Conservation (phyloP, 129 eudicot species). For the Logfia minima region DNA sequence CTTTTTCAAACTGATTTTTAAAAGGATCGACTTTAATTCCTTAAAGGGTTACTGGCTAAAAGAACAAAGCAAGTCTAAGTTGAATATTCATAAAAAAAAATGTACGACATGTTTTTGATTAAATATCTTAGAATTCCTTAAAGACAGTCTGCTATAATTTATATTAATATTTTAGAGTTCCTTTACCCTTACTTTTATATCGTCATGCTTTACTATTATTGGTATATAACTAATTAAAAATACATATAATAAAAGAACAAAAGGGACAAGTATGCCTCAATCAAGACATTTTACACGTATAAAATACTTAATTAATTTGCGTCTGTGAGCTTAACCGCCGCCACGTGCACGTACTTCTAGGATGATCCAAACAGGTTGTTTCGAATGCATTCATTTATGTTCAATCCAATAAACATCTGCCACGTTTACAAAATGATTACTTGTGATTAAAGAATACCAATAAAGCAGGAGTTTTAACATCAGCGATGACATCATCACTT, state of each 20-base stretch:
- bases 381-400: not conserved
- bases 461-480: conserved; percentile 23
- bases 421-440: conserved; percentile 18
- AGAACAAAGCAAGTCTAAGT: not conserved
- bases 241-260: not conserved
- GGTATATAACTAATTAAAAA: conserved; percentile 6
- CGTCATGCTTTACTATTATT: conserved; percentile 26
- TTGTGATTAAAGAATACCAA: conserved; percentile 27
- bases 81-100: not conserved
- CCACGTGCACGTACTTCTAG: conserved; percentile 38
- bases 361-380: conserved; percentile 31
- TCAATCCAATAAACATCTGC: conserved; percentile 1
- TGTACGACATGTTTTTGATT: not conserved
- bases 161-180: not conserved
- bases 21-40: too few relatives aligned
- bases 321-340: conserved; percentile 16
- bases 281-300: conserved; percentile 24
- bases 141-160: not conserved
- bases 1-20: too few relatives aligned
- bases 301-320: conserved; percentile 7
- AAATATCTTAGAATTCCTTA: not conserved
- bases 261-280: conserved; percentile 15
- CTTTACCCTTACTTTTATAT: not conserved
- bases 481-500: conserved; percentile 25
- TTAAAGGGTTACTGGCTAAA: too few relatives aligned